phyloP scores from a whole-genome alignment of 306 rosid genomes.

The Astragalus membranaceus region DNA sequence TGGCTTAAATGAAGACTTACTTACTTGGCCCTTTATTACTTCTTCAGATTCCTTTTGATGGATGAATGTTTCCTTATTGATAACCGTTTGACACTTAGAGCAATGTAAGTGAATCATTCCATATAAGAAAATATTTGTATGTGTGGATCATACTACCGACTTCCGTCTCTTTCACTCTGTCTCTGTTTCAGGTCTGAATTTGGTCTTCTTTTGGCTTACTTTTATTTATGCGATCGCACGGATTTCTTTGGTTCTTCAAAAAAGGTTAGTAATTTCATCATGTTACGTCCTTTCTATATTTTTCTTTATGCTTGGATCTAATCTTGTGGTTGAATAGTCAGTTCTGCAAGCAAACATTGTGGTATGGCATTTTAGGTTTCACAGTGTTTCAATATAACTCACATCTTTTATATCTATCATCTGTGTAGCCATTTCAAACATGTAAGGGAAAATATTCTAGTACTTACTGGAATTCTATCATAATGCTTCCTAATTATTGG shows the following conservation, averaged over 20 bases:
- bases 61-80: slow-evolving; percentile 74
- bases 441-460: not conserved
- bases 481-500: slow-evolving; percentile 13
- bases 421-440: not conserved
- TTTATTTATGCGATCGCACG: slow-evolving; percentile 82
- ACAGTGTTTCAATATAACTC: slow-evolving; percentile 10
- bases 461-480: not conserved
- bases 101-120: slow-evolving; percentile 65
- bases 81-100: slow-evolving; percentile 82
- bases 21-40: not conserved
- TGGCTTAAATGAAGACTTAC: slow-evolving; percentile 15
- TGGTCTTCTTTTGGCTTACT: slow-evolving; percentile 67
- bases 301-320: not conserved
- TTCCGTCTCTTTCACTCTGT: not conserved
- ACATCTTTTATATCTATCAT: slow-evolving; percentile 7
- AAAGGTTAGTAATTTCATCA: slow-evolving; percentile 43
- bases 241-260: slow-evolving; percentile 67
- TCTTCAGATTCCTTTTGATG: slow-evolving; percentile 70
- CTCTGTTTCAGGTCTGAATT: slow-evolving; percentile 62
- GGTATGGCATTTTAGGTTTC: slow-evolving; percentile 6
- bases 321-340: not conserved
- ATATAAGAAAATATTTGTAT: not conserved
- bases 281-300: slow-evolving; percentile 11
- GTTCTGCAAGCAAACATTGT: slow-evolving; percentile 1
- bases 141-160: slow-evolving; percentile 15